These are phyloP conservation scores for Beauveria pseudobassiana DNA, from an alignment of 2,329 filamentous ascomycete species.

Conservation along the genomic window DNA sequence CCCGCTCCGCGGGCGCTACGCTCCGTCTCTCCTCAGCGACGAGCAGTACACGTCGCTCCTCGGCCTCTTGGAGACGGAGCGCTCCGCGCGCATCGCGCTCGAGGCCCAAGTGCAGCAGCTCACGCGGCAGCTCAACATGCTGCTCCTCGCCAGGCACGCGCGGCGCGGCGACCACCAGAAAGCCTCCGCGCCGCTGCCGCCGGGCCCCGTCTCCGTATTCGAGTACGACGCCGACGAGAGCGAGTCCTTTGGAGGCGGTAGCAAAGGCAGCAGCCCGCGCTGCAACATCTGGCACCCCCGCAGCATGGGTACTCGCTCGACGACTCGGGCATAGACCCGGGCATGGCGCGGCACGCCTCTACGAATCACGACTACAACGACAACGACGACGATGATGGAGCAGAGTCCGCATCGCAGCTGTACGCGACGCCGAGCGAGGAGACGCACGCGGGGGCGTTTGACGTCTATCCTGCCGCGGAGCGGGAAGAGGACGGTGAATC, in stretches of 20 bases:
- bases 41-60: constrained; percentile 45
- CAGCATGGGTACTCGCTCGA: neutral
- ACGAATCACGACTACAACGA: constrained; percentile 18
- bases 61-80: constrained; percentile 48
- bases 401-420: constrained; percentile 38
- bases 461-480: constrained; percentile 29
- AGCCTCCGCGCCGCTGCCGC: neutral
- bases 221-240: constrained; percentile 32
- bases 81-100: constrained; percentile 45
- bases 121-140: constrained; percentile 39
- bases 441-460: constrained; percentile 18
- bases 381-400: constrained; percentile 23
- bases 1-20: constrained; percentile 25
- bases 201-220: constrained; percentile 28
- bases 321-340: constrained; percentile 4
- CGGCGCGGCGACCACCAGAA: neutral
- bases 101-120: constrained; percentile 50
- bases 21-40: constrained; percentile 24
- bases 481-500: constrained; percentile 34
- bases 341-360: constrained; percentile 12
- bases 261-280: constrained; percentile 1
- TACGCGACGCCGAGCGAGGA: constrained; percentile 48
- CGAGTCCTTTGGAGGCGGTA: constrained; percentile 3
- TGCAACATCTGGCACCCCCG: constrained; percentile 5
- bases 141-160: constrained; percentile 14